Evolutionary conservation across 352 stramenopile species (phyloP).

Genomic region (Saprolegnia diclina): DNA sequence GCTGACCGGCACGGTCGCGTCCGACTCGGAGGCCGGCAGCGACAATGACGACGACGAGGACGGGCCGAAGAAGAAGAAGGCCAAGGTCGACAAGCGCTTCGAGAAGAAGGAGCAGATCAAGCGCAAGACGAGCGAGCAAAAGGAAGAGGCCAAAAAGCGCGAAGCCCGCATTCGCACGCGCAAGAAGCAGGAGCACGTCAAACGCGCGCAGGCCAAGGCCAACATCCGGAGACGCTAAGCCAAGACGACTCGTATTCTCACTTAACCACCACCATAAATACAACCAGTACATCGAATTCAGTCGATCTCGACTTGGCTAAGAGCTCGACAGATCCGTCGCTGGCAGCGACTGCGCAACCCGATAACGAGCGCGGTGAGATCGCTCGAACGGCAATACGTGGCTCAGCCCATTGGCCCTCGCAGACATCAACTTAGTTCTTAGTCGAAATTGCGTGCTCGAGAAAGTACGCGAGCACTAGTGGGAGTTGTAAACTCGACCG

Average conservation of each 20-base stretch:
- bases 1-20: constrained; percentile 45
- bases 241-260: background rate
- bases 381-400: background rate
- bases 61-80: constrained; percentile 26
- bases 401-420: background rate
- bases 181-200: constrained; percentile 72
- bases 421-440: no score
- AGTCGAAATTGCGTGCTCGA: background rate
- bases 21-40: constrained; percentile 37
- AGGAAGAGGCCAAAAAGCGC: constrained; percentile 64
- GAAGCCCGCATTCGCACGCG: constrained; percentile 76
- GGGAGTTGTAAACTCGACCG: no score
- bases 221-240: constrained; percentile 29
- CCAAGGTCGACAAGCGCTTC: constrained; percentile 28
- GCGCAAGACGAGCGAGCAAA: constrained; percentile 66
- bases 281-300: background rate
- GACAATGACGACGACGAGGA: constrained; percentile 32
- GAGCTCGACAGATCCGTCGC: no score
- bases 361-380: no score
- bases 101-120: constrained; percentile 58
- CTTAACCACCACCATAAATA: constrained; percentile 6
- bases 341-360: no score
- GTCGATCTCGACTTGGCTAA: no score
- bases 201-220: constrained; percentile 50
- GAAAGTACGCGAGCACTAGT: no score